A percentile compares a stretch with the other conserved stretches of the same genome.
These are phyloP conservation scores for Sordaria brevicollis DNA, from an alignment of 495 filamentous ascomycete genomes.

Conservation along the genomic window DNA sequence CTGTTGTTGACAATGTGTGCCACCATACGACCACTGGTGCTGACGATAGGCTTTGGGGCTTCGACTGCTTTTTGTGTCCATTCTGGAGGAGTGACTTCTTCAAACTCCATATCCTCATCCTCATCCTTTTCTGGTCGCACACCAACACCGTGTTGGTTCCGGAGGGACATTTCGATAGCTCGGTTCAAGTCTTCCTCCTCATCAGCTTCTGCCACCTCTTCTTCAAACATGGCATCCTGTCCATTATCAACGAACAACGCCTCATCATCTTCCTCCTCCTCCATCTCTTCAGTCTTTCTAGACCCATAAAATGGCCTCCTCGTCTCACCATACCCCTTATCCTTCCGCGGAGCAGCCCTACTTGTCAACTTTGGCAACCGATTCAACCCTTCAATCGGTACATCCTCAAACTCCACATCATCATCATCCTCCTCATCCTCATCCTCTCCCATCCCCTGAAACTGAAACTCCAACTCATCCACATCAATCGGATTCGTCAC, in stretches of 20 bases:
- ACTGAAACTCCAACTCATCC: constrained; percentile 56
- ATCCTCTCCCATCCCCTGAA: constrained; percentile 42
- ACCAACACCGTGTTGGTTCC: constrained; percentile 30
- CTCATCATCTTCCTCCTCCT: constrained; percentile 36
- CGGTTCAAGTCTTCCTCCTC: constrained; percentile 70
- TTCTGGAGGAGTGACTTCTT: constrained; percentile 36
- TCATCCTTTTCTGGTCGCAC: constrained; percentile 26
- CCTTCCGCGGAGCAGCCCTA: constrained; percentile 1
- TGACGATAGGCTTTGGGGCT: constrained; percentile 40
- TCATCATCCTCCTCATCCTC: constrained; percentile 55
- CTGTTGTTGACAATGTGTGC: constrained; percentile 55
- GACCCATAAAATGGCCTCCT: constrained; percentile 3
- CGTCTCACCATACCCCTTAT: constrained; percentile 1
- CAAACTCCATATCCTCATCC: constrained; percentile 35
- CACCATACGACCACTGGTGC: constrained; percentile 45
- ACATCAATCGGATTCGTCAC: constrained; percentile 82
- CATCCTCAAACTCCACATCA: constrained; percentile 81
- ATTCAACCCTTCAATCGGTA: constrained; percentile 90
- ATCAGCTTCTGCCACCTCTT: constrained; percentile 52
- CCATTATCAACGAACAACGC: constrained; percentile 53
- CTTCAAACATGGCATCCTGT: constrained; percentile 20
- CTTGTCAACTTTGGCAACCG: constrained; percentile 61
- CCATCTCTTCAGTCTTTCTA: not conserved
- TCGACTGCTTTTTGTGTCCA: constrained; percentile 47
- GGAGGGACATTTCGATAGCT: constrained; percentile 77